A percentile compares a stretch with the other conserved stretches of the same genome.
Evolutionary conservation across 106 monocot genomes (phyloP).

Genomic region (Dendrobium officinale): DNA sequence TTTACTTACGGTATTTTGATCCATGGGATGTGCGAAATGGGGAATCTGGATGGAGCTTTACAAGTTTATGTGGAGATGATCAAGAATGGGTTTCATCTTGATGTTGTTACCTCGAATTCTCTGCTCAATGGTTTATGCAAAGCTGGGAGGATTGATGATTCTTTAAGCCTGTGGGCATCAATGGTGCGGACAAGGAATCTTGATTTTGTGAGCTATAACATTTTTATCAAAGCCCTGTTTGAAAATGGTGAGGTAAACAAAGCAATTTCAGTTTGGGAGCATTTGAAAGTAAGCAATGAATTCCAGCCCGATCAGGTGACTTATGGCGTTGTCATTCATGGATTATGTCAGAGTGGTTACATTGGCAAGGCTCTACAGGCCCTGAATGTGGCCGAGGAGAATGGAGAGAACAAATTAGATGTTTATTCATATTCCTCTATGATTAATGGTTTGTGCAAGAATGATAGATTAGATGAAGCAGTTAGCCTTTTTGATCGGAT

Average conservation of each 20-base stretch:
- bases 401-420: constrained; percentile 33
- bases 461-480: constrained; percentile 54
- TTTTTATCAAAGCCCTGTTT: constrained; percentile 68
- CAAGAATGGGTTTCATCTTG: constrained; percentile 45
- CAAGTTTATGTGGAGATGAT: constrained; percentile 54
- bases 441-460: constrained; percentile 67
- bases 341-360: constrained; percentile 62
- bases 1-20: constrained; percentile 70
- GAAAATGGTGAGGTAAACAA: constrained; percentile 44
- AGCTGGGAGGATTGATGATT: constrained; percentile 39
- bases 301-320: constrained; percentile 42
- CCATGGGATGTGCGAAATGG: constrained; percentile 54
- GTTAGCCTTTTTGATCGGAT: constrained; percentile 43
- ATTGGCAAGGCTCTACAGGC: constrained; percentile 57
- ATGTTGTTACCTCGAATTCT: constrained; percentile 57
- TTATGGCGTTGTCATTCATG: constrained; percentile 72
- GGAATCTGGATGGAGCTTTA: constrained; percentile 50
- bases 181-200: constrained; percentile 26
- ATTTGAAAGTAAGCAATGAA: constrained; percentile 24
- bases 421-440: constrained; percentile 73
- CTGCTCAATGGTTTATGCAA: constrained; percentile 58
- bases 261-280: constrained; percentile 47
- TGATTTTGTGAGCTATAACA: constrained; percentile 59
- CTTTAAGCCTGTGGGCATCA: constrained; percentile 42
- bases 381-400: constrained; percentile 34